Percentiles rank a stretch among this genome's conserved stretches.
phyloP scores from a whole-genome alignment of 73 alveolate genomes.

The Paraurostyla sp. region DNA sequence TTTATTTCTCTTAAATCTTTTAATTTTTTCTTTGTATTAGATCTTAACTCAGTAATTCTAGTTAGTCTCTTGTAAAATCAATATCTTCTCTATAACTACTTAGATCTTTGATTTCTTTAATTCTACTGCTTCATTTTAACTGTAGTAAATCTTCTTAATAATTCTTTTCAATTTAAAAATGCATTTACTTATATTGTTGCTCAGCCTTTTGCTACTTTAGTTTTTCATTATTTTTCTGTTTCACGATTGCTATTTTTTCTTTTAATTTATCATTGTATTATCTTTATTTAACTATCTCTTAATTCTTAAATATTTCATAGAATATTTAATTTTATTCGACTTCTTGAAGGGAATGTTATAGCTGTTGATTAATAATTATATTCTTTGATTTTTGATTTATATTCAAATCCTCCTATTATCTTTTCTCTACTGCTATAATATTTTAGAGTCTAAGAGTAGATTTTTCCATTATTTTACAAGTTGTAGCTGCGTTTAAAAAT shows the following conservation, averaged over 20 bases:
- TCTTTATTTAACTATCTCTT: neutral
- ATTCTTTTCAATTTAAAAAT: constrained; percentile 4
- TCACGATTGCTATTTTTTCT: neutral
- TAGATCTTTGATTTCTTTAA: neutral
- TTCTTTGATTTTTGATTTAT: constrained; percentile 7
- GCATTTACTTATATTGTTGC: neutral
- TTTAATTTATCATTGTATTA: neutral
- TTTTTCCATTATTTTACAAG: neutral
- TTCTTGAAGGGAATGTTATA: neutral
- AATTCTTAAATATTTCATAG: constrained; percentile 49
- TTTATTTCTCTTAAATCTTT: neutral
- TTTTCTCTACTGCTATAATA: neutral
- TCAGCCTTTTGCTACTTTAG: neutral
- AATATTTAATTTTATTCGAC: constrained; percentile 53
- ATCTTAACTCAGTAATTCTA: neutral
- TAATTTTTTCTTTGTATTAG: neutral
- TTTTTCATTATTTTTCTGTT: neutral
- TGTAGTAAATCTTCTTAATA: constrained; percentile 9
- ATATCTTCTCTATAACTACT: neutral
- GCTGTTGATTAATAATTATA: constrained; percentile 30
- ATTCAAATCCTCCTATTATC: neutral
- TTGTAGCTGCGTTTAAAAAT: neutral
- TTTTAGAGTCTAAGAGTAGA: neutral
- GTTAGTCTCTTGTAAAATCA: neutral
- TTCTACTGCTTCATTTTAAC: constrained; percentile 6